A percentile compares a stretch with the other conserved stretches of the same genome.
phyloP scores from a whole-genome alignment of 768 basidiomycete species.

The Auriculariales sp. region DNA sequence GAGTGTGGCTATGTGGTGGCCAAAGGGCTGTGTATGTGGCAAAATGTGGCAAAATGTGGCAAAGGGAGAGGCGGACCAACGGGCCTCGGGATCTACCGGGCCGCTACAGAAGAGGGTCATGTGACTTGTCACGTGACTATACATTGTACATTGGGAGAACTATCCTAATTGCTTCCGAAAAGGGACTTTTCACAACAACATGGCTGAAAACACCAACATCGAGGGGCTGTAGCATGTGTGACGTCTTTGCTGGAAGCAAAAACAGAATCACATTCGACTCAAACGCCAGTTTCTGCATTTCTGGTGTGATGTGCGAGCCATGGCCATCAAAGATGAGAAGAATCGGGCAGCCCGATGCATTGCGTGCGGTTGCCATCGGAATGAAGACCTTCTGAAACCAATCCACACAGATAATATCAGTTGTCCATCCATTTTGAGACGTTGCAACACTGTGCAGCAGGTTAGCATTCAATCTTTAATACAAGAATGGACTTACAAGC shows the following conservation, averaged over 20 bases:
- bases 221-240: slow-evolving; percentile 27
- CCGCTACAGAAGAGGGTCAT: too few relatives aligned
- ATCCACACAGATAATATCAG: slow-evolving; percentile 17
- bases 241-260: slow-evolving; percentile 25
- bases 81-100: too few relatives aligned
- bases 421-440: slow-evolving; percentile 29
- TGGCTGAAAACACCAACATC: slow-evolving; percentile 27
- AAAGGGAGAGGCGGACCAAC: too few relatives aligned
- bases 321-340: slow-evolving; percentile 30
- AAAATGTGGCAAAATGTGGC: too few relatives aligned
- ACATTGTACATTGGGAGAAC: too few relatives aligned
- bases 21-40: too few relatives aligned
- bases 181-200: too few relatives aligned
- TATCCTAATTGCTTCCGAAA: too few relatives aligned
- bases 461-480: slow-evolving; percentile 1
- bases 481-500: slow-evolving; percentile 3
- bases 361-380: slow-evolving; percentile 17
- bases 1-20: too few relatives aligned
- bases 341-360: slow-evolving; percentile 16
- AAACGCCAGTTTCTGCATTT: slow-evolving; percentile 14
- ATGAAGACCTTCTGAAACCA: slow-evolving; percentile 28
- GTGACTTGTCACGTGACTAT: too few relatives aligned
- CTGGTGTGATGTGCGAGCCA: slow-evolving; percentile 22
- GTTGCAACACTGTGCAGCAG: slow-evolving; percentile 15
- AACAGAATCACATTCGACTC: slow-evolving; percentile 18